phyloP scores from a whole-genome alignment of 345 rosid species.

The Salix suchowensis region DNA sequence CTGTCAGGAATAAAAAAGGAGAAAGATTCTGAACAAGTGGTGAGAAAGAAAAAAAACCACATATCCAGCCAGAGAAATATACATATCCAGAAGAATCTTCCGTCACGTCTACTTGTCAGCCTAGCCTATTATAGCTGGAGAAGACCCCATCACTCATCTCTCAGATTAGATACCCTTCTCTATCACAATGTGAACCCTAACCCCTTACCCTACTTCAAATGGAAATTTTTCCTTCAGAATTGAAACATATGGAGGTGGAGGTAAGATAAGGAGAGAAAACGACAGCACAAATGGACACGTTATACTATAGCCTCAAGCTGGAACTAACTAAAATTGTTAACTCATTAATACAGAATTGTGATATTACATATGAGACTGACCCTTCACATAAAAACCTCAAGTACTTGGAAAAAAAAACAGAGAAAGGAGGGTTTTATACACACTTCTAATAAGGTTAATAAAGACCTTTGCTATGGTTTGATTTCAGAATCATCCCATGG shows the following conservation, averaged over 20 bases:
- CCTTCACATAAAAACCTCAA: not conserved
- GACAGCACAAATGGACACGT: conserved; percentile 8
- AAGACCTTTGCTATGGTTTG: conserved; percentile 34
- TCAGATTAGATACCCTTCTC: conserved; percentile 2
- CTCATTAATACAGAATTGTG: not conserved
- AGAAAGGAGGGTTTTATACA: conserved; percentile 1
- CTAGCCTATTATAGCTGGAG: conserved; percentile 23
- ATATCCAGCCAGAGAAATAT: conserved; percentile 20
- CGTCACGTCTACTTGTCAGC: conserved; percentile 24
- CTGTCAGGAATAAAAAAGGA: conserved; percentile 24
- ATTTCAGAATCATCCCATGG: conserved; percentile 51
- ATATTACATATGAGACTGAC: conserved; percentile 1
- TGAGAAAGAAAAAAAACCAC: conserved; percentile 20
- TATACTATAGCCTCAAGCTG: conserved; percentile 19
- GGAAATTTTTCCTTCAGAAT: not conserved
- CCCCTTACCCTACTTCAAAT: not conserved
- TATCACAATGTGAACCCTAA: not conserved
- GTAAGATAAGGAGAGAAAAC: not conserved
- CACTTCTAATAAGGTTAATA: conserved; percentile 5
- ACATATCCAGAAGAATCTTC: conserved; percentile 41
- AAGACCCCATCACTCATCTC: conserved; percentile 17
- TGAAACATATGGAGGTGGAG: not conserved
- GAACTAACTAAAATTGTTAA: not conserved
- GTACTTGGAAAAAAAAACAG: not conserved
- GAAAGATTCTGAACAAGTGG: conserved; percentile 43